A percentile compares a stretch with the other conserved stretches of the same genome.
phyloP scores from a whole-genome alignment of 2,329 filamentous ascomycete genomes.

The Aureobasidium sp. region DNA sequence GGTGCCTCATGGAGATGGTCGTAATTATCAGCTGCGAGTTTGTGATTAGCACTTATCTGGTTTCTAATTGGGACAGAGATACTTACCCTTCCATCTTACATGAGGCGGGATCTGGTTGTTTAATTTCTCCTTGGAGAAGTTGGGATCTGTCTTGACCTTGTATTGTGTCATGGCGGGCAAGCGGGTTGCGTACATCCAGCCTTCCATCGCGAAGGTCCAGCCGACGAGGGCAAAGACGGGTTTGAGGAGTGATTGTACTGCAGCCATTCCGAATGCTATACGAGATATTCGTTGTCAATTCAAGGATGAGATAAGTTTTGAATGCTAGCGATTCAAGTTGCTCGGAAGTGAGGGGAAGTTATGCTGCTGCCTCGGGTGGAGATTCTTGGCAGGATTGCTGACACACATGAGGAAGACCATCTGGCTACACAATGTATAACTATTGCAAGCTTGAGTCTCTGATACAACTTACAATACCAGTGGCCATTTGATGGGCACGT shows the following conservation, averaged over 20 bases:
- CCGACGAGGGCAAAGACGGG: constrained; percentile 28
- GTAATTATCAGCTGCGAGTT: constrained; percentile 33
- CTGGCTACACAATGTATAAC: not conserved
- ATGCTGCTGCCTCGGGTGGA: not conserved
- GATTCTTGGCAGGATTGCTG: not conserved
- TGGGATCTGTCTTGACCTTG: constrained; percentile 20
- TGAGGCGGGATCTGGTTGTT: constrained; percentile 22
- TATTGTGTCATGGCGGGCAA: constrained; percentile 32
- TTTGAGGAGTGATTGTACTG: constrained; percentile 1
- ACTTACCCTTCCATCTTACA: constrained; percentile 16
- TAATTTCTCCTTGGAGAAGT: constrained; percentile 10
- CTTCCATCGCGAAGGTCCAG: constrained; percentile 39
- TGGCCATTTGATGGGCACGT: no score
- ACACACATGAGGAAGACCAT: not conserved
- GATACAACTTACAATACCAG: no score
- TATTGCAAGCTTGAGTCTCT: no score
- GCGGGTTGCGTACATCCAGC: constrained; percentile 36
- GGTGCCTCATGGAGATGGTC: constrained; percentile 41
- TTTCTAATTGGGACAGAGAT: not conserved
- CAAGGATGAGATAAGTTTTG: no score
- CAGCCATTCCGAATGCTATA: not conserved
- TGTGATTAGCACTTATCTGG: not conserved
- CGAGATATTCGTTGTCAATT: not conserved
- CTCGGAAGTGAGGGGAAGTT: not conserved
- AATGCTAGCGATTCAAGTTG: no score